These are phyloP conservation scores for Malassezia psittaci DNA, from an alignment of 1,284 basidiomycete species.

Conservation along the genomic window DNA sequence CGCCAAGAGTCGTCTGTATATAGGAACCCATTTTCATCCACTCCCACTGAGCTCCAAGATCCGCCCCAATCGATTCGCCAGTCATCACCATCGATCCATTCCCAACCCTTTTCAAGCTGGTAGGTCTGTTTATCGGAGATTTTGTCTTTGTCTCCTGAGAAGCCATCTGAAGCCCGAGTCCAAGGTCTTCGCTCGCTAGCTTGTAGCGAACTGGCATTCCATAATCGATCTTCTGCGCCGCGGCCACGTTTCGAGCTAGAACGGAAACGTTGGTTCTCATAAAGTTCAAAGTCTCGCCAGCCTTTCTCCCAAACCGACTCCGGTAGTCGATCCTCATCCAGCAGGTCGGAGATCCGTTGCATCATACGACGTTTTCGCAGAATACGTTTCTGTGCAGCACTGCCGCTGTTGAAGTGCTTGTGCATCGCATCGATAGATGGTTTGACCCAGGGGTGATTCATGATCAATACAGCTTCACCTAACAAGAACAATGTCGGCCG, in stretches of 20 bases:
- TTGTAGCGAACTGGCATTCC: slow-evolving; percentile 26
- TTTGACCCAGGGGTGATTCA: slow-evolving; percentile 43
- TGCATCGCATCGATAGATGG: slow-evolving; percentile 29
- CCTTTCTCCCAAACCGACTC: slow-evolving; percentile 41
- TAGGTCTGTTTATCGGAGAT: slow-evolving; percentile 33
- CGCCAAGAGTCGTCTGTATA: slow-evolving; percentile 45
- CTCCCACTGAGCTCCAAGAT: slow-evolving; percentile 39
- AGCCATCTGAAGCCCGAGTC: slow-evolving; percentile 41
- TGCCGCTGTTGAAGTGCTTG: slow-evolving; percentile 20
- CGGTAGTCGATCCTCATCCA: slow-evolving; percentile 38
- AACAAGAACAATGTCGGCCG: slow-evolving; percentile 33
- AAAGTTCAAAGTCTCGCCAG: slow-evolving; percentile 43
- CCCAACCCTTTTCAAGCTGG: slow-evolving; percentile 38
- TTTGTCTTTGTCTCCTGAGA: slow-evolving; percentile 12
- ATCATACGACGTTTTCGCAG: slow-evolving; percentile 25
- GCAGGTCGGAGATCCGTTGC: slow-evolving; percentile 16
- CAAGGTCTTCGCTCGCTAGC: slow-evolving; percentile 33
- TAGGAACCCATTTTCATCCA: slow-evolving; percentile 40
- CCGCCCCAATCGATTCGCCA: slow-evolving; percentile 48
- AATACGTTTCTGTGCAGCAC: slow-evolving; percentile 23
- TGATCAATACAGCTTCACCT: slow-evolving; percentile 41
- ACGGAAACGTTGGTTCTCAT: slow-evolving; percentile 35
- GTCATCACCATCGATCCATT: slow-evolving; percentile 40
- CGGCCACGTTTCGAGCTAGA: slow-evolving; percentile 14
- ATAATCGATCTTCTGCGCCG: slow-evolving; percentile 21